Conservation (phyloP, 495 filamentous ascomycete genomes). For the Xanthoparmelia taractica region DNA sequence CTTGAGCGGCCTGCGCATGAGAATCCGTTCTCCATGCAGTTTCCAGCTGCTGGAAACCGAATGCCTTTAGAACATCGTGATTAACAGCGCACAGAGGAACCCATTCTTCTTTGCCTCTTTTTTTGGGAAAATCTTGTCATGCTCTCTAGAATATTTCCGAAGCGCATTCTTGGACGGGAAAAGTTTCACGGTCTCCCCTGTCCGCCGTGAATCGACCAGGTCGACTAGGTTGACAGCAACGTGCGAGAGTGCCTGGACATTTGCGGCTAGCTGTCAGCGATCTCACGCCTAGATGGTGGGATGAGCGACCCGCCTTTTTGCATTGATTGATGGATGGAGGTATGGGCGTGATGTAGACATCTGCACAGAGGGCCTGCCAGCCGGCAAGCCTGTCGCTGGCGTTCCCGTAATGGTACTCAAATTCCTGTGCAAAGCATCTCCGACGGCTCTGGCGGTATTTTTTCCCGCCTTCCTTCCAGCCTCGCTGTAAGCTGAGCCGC, state of each 20-base stretch:
- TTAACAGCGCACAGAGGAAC: neutral
- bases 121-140: neutral
- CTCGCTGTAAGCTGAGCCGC: neutral
- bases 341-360: neutral
- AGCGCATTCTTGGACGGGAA: neutral
- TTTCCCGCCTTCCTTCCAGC: neutral
- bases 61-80: neutral
- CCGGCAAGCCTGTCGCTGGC: neutral
- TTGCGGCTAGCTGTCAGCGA: neutral
- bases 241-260: neutral
- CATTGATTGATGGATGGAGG: neutral
- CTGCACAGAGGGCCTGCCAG: neutral
- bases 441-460: neutral
- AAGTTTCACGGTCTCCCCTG: neutral
- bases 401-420: neutral
- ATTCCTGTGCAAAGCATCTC: neutral
- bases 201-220: neutral
- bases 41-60: neutral
- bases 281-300: neutral
- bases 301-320: neutral
- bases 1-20: neutral
- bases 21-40: neutral
- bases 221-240: neutral
- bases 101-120: neutral
- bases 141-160: neutral